Evolutionary conservation across 768 basidiomycete genomes (phyloP), one percentile per base, ranked within the genome.

Genomic region (Arthromyces matolae): DNA sequence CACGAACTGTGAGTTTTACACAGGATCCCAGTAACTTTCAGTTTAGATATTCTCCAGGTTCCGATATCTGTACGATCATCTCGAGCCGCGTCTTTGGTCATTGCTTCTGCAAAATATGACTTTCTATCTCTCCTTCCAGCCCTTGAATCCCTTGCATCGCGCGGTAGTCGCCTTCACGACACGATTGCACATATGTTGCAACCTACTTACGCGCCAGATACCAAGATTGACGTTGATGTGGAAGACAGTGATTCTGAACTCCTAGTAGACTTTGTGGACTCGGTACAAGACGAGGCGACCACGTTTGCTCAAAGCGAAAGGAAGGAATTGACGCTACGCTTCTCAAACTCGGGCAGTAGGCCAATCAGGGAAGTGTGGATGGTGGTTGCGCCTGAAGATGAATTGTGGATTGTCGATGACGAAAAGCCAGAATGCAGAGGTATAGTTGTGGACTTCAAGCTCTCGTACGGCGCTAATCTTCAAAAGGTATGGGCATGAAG

Each of bases 131-230:
- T 90, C 25, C 73, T 94, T 16, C 81, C 86, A 2, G 71, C 75
- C 20, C 71, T 62, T 0, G 93, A 94, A 62, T 68, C 81, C 1
- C 72, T 93, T 3, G 72, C 79, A 8, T 74, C 72, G 27, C 83
- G 81, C n/a, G 93, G 93, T 12, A 79, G 73, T 36, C 73, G 93
- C 42, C 70, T 96, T 9, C 81, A 93, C 43, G 79, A 82, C 44
- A 93, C 92, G 2, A 73, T 77, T 24, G 68, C 77, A 12, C 88
- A 94, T 56, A 72, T 84, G 37, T 80, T 84, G 53, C 73, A 63
- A 23, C 80, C 80, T 9, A 79, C 80, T 2, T 94, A 95, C 60
- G 84, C 82, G 8, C 75, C 82, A 8, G 86, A 95, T 60, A 63
- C 77, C 6, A 56, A 77, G 25, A 72, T 89, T 54, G 71, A 69